phyloP scores from a whole-genome alignment of 306 rosid genomes.

The Castanea crenata region DNA sequence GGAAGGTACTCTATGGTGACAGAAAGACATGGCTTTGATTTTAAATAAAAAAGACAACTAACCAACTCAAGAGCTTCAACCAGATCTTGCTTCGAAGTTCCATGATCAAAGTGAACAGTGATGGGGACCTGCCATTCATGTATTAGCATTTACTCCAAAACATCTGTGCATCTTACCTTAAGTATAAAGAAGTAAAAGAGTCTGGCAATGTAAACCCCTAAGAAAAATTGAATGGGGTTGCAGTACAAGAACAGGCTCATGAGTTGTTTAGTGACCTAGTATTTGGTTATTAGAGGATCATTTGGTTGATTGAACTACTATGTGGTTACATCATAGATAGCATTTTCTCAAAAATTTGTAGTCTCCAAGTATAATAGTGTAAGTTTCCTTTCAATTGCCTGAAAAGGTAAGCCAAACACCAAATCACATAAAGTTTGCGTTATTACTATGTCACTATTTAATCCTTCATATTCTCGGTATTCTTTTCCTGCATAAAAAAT shows the following conservation, averaged over 20 bases:
- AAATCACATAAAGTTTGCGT: neutral
- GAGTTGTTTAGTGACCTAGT: neutral
- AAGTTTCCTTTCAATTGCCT: neutral
- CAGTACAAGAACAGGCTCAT: neutral
- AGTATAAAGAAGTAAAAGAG: neutral
- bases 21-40: neutral
- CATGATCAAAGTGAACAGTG: conserved; percentile 91
- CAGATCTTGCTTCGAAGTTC: conserved; percentile 78
- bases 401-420: neutral
- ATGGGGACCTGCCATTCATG: conserved; percentile 70
- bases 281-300: neutral
- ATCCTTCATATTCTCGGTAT: neutral
- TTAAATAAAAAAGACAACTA: conserved; percentile 19
- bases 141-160: conserved; percentile 14
- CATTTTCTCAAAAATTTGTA: too few species aligned
- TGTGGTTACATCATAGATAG: neutral
- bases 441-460: neutral
- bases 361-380: too few species aligned
- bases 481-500: neutral
- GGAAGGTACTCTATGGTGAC: neutral
- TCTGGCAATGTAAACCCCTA: neutral
- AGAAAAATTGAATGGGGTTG: neutral
- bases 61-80: conserved; percentile 90
- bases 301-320: neutral
- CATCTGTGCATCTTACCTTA: neutral